Evolutionary conservation across 495 filamentous ascomycete genomes (phyloP).

Genomic region (Pyrenula aspistea): DNA sequence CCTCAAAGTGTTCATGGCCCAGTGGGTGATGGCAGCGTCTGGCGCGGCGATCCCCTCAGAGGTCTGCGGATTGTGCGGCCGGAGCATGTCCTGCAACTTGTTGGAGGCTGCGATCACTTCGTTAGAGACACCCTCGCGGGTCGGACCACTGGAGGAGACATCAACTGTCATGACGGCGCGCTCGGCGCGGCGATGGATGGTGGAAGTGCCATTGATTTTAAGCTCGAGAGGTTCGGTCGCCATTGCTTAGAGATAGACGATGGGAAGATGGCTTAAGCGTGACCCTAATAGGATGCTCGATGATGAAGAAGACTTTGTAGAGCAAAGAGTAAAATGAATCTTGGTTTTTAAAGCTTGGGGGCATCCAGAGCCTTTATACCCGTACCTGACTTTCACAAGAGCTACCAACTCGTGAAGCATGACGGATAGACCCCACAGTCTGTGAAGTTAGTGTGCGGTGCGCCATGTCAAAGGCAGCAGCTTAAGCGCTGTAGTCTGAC

Average conservation of each 20-base stretch:
- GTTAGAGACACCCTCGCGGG: conserved; percentile 7
- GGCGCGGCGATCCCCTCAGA: not conserved
- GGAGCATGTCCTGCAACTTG: conserved; percentile 7
- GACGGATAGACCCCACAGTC: not conserved
- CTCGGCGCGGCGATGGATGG: conserved; percentile 8
- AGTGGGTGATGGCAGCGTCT: conserved; percentile 8
- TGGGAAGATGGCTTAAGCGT: not conserved
- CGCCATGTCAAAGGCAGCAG: not conserved
- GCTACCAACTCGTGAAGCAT: not conserved
- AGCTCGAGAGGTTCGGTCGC: conserved; percentile 7
- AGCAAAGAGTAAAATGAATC: too few relatives aligned
- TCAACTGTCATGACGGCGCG: conserved; percentile 7
- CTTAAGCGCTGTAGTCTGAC: not conserved
- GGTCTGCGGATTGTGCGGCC: not conserved
- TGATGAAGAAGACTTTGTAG: not conserved
- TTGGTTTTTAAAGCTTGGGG: not conserved
- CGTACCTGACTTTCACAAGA: not conserved
- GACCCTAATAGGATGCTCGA: not conserved
- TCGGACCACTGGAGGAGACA: conserved; percentile 6
- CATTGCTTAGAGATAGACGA: not conserved
- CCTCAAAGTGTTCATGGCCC: conserved; percentile 7
- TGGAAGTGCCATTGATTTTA: conserved; percentile 10
- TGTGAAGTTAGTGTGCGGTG: not conserved
- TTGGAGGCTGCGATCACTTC: conserved; percentile 8
- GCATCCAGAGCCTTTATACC: not conserved